Percentiles rank a stretch among this genome's conserved stretches.
phyloP scores from a whole-genome alignment of 768 basidiomycete genomes.

The Arthromyces matolae region DNA sequence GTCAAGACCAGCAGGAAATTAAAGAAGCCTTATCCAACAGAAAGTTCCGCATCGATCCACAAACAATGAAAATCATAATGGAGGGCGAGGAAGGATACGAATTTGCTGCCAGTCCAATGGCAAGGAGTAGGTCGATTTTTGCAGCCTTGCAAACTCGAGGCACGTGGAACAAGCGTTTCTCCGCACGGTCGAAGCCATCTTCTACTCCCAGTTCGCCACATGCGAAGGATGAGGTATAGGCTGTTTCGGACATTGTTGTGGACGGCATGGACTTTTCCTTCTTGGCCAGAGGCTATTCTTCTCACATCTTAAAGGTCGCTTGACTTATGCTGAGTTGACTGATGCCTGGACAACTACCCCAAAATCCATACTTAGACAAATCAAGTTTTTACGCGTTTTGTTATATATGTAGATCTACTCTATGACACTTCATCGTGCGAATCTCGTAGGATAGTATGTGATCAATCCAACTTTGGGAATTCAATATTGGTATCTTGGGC shows the following conservation, averaged over 20 bases:
- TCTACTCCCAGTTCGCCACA: conserved; percentile 7
- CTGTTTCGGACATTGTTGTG: neutral
- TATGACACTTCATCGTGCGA: too few species aligned
- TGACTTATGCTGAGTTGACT: neutral
- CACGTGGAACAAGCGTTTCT: conserved; percentile 4
- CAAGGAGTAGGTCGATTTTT: conserved; percentile 32
- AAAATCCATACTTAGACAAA: too few species aligned
- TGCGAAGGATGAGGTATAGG: conserved; percentile 1
- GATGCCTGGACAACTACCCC: too few species aligned
- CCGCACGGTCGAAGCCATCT: conserved; percentile 3
- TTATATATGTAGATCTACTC: too few species aligned
- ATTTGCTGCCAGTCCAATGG: conserved; percentile 30
- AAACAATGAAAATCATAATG: conserved; percentile 50
- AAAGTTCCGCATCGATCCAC: conserved; percentile 49
- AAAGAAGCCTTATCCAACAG: conserved; percentile 36
- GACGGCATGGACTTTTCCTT: neutral
- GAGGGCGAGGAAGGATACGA: conserved; percentile 50
- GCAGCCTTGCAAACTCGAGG: conserved; percentile 25
- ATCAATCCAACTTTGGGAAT: conserved; percentile 13
- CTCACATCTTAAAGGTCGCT: neutral
- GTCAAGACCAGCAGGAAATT: conserved; percentile 38
- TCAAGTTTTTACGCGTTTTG: too few species aligned
- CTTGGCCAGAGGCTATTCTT: neutral
- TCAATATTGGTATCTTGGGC: conserved; percentile 14
- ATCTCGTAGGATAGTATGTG: neutral